phyloP scores from a whole-genome alignment of 371 early-diverging fungal genomes.

The Mucor irregularis region DNA sequence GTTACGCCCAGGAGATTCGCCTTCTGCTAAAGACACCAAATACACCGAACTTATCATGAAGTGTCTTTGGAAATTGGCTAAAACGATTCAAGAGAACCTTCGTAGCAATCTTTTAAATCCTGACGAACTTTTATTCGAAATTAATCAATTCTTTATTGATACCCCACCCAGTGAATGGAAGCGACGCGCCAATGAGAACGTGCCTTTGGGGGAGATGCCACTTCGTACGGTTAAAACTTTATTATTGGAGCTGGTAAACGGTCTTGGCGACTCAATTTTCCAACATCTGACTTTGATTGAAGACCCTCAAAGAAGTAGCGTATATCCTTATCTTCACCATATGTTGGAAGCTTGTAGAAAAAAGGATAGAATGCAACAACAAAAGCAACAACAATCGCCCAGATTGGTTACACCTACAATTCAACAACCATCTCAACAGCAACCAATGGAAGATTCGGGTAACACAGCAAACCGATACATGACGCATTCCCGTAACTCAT shows the following conservation, averaged over 20 bases:
- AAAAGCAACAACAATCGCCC: conserved; percentile 16
- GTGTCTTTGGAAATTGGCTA: conserved; percentile 94
- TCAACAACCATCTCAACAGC: conserved; percentile 23
- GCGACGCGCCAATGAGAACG: conserved; percentile 67
- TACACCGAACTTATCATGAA: conserved; percentile 93
- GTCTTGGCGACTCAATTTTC: conserved; percentile 64
- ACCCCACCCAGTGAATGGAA: conserved; percentile 89
- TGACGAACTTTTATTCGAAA: conserved; percentile 67
- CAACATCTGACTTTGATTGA: conserved; percentile 66
- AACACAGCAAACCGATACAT: conserved; percentile 13
- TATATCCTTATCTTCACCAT: conserved; percentile 69
- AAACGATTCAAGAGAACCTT: conserved; percentile 74
- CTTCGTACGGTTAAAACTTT: conserved; percentile 92
- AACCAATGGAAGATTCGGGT: conserved; percentile 4
- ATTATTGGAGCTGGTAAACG: conserved; percentile 73
- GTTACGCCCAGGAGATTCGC: conserved; percentile 53
- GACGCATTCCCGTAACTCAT: conserved; percentile 30
- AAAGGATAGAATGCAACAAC: conserved; percentile 43
- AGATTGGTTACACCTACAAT: conserved; percentile 31
- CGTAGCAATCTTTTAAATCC: conserved; percentile 49
- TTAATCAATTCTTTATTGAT: conserved; percentile 80
- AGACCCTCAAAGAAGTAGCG: conserved; percentile 62
- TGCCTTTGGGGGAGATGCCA: conserved; percentile 89
- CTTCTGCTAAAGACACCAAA: conserved; percentile 60
- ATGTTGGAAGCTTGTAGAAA: conserved; percentile 70